Evolutionary conservation across 2,329 filamentous ascomycete genomes (phyloP), one percentile per base, ranked within the genome.

Genomic region (Aspergillus amoenus): DNA sequence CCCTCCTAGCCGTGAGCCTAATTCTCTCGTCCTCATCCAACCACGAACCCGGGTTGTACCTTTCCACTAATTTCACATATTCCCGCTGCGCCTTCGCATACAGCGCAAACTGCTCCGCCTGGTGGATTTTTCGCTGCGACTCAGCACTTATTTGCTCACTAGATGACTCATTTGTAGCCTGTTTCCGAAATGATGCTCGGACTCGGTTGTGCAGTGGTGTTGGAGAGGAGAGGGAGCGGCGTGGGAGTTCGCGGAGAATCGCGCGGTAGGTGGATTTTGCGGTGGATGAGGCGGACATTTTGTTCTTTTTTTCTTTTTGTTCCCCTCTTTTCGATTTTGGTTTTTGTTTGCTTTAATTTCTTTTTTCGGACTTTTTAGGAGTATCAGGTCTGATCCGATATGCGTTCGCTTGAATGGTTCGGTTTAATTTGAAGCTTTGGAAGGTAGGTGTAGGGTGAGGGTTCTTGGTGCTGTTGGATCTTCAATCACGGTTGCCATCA

Each of bases 41-140:
- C 64, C 85, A 84, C 86, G 95, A 91, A 17, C 93, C 92, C 0
- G 92, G 92, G 74, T 97, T 97, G 77, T 99, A 97, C 66, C 93
- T 83, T 76, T 97, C 93, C 39, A 97, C 74, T 43, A 97, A 78
- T 15, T 85, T 88, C 24, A 85, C 83, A 73, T 97, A 97, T 71
- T 85, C 84, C 52, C 93, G 82, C 79, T 99, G 94, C n/a, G 93
- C 88, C 66, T 85, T 85, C 18, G 94, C 82, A 72, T 96, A 97
- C 56, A 86, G 83, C 24, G 92, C 76, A 64, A 91, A 86, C 74
- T 97, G 91, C 62, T 91, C 85, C n/a, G 86, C 88, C 64, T 90
- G 78, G 50, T 81, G 72, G 13, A 77, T 46, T 22, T 71, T 68
- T 3, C 61, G 46, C 8, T 64, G 64, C 21, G 66, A 58, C n/a